Evolutionary conservation across 768 basidiomycete genomes (phyloP).

Genomic region (Suillus discolor): DNA sequence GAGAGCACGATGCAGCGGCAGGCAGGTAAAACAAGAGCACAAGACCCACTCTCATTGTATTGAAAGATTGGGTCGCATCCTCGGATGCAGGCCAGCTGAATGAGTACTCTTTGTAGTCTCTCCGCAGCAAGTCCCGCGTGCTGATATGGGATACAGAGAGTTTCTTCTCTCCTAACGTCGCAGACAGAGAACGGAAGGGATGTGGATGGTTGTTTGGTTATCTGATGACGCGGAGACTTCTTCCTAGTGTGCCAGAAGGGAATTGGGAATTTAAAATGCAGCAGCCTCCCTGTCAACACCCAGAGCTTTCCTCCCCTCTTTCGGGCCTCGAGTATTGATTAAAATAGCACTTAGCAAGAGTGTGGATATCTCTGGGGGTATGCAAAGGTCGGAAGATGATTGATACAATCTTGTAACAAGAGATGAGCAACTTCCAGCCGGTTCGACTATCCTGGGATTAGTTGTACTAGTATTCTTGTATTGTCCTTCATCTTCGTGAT

Average conservation of each 20-base stretch:
- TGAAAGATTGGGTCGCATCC: slow-evolving; percentile 24
- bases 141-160: slow-evolving; percentile 63
- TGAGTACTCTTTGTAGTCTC: slow-evolving; percentile 93
- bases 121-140: slow-evolving; percentile 76
- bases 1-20: no score
- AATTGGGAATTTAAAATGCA: slow-evolving; percentile 62
- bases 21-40: no score
- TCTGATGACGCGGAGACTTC: slow-evolving; percentile 31
- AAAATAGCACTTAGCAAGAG: slow-evolving; percentile 81
- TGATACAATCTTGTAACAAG: slow-evolving; percentile 49
- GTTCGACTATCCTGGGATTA: slow-evolving; percentile 65
- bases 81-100: slow-evolving; percentile 41
- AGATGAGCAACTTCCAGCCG: slow-evolving; percentile 78
- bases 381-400: slow-evolving; percentile 15
- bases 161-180: slow-evolving; percentile 58
- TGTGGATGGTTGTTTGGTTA: not conserved
- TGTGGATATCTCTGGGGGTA: slow-evolving; percentile 66
- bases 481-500: slow-evolving; percentile 83
- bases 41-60: slow-evolving; percentile 64
- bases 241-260: slow-evolving; percentile 41
- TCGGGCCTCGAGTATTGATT: slow-evolving; percentile 86
- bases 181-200: slow-evolving; percentile 50
- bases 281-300: slow-evolving; percentile 65
- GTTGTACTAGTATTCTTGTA: slow-evolving; percentile 53
- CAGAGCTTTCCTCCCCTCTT: slow-evolving; percentile 75